phyloP scores from a whole-genome alignment of 495 filamentous ascomycete species.

The Clavariopsis aquatica region DNA sequence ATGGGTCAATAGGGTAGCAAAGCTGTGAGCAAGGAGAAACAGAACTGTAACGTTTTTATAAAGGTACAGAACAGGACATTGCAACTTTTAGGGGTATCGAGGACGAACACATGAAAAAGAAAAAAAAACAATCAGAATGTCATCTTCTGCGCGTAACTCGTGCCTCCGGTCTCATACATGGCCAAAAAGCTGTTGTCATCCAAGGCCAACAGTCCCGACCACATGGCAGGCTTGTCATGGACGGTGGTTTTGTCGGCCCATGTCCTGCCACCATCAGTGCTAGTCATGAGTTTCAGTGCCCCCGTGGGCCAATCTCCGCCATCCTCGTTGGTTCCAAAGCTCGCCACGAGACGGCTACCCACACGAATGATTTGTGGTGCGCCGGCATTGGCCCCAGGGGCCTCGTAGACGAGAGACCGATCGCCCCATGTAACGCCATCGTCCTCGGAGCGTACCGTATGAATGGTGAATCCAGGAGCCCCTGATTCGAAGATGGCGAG shows the following conservation, averaged over 20 bases:
- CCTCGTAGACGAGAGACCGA: constrained; percentile 56
- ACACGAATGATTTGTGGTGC: constrained; percentile 61
- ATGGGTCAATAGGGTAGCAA: no score
- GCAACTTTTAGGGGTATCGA: background rate
- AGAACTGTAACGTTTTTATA: no score
- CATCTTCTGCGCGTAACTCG: constrained; percentile 41
- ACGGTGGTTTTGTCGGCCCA: constrained; percentile 50
- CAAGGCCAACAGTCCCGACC: constrained; percentile 50
- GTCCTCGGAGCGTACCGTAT: constrained; percentile 59
- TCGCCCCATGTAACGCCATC: constrained; percentile 57
- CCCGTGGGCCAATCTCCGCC: constrained; percentile 30
- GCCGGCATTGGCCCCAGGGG: constrained; percentile 53
- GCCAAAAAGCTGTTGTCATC: constrained; percentile 44
- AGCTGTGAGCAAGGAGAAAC: no score
- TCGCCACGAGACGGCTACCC: constrained; percentile 57
- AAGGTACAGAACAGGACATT: background rate
- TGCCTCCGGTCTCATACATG: constrained; percentile 45
- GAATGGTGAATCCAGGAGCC: constrained; percentile 52
- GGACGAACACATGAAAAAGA: no score
- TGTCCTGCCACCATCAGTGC: constrained; percentile 44
- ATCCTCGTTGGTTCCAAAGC: constrained; percentile 67
- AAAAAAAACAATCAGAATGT: constrained; percentile 6
- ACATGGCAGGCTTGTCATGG: constrained; percentile 41
- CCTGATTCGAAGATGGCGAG: constrained; percentile 63
- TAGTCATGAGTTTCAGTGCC: constrained; percentile 45